A percentile compares a stretch with the other conserved stretches of the same genome.
Conservation (phyloP, 2,329 filamentous ascomycete species). For the Aureobasidium mangrovei region DNA sequence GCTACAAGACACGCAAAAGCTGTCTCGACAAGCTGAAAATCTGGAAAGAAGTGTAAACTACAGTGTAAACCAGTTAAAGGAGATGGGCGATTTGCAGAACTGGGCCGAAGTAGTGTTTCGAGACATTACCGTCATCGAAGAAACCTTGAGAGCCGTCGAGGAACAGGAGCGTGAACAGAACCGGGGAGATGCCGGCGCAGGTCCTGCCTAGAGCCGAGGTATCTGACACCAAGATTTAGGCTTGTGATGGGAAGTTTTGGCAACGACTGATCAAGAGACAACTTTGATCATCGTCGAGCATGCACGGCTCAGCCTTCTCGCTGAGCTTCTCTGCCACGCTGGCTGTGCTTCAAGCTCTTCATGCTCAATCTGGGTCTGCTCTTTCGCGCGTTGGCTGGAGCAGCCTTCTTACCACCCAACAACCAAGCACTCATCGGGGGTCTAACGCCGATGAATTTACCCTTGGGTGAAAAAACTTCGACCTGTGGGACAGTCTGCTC, state of each 20-base stretch:
- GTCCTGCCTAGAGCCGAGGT: background rate
- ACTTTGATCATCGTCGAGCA: no score
- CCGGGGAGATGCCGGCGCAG: background rate
- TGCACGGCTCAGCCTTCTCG: background rate
- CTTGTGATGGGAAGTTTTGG: no score
- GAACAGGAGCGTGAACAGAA: constrained; percentile 19
- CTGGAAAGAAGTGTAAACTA: background rate
- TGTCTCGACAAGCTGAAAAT: constrained; percentile 1
- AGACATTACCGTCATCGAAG: constrained; percentile 30
- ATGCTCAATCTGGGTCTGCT: constrained; percentile 59
- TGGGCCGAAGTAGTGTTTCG: constrained; percentile 71
- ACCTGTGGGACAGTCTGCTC: constrained; percentile 51
- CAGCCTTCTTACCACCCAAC: constrained; percentile 45
- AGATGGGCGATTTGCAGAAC: constrained; percentile 74
- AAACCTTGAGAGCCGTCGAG: constrained; percentile 29
- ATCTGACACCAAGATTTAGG: background rate
- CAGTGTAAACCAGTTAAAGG: constrained; percentile 52
- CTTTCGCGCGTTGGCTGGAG: constrained; percentile 41
- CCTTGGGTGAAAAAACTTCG: constrained; percentile 78
- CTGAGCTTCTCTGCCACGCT: constrained; percentile 12
- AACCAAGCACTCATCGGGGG: constrained; percentile 64
- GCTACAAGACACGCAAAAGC: background rate
- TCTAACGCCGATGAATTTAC: constrained; percentile 63
- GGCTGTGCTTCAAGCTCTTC: constrained; percentile 14
- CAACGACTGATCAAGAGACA: no score